These are phyloP conservation scores for Trypanosoma theileri DNA, from an alignment of 208 protist genomes.

Conservation along the genomic window DNA sequence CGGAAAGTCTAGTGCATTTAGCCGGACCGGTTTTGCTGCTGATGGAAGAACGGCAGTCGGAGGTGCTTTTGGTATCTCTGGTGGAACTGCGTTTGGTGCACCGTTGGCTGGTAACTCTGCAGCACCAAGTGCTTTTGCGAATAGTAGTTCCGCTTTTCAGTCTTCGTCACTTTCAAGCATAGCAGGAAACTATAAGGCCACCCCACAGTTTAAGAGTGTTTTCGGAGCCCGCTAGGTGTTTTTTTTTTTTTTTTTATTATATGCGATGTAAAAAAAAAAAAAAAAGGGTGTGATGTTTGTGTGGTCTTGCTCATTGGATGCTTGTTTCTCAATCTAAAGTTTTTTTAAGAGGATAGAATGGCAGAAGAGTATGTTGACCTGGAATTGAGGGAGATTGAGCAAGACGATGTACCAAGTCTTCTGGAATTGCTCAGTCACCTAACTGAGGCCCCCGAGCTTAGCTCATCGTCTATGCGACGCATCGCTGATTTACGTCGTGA, in stretches of 20 bases:
- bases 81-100: slow-evolving; percentile 10
- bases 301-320: neutral
- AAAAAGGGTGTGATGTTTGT: neutral
- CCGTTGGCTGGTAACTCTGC: neutral
- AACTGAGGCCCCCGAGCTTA: slow-evolving; percentile 30
- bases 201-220: slow-evolving; percentile 41
- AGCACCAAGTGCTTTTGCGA: slow-evolving; percentile 13
- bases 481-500: slow-evolving; percentile 33
- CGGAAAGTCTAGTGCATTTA: slow-evolving; percentile 13
- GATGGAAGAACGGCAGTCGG: neutral
- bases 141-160: slow-evolving; percentile 30
- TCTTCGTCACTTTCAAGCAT: slow-evolving; percentile 42
- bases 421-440: slow-evolving; percentile 39
- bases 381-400: slow-evolving; percentile 24
- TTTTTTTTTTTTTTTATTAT: slow-evolving; percentile 8
- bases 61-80: slow-evolving; percentile 1
- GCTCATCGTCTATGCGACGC: slow-evolving; percentile 3
- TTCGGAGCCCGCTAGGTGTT: slow-evolving; percentile 31
- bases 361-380: slow-evolving; percentile 7
- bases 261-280: neutral
- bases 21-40: neutral
- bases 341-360: slow-evolving; percentile 22
- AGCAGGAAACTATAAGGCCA: slow-evolving; percentile 41
- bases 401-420: slow-evolving; percentile 29
- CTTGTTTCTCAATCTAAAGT: slow-evolving; percentile 6